Evolutionary conservation across 1,284 basidiomycete genomes (phyloP).

Genomic region (Meira miltonrushii): DNA sequence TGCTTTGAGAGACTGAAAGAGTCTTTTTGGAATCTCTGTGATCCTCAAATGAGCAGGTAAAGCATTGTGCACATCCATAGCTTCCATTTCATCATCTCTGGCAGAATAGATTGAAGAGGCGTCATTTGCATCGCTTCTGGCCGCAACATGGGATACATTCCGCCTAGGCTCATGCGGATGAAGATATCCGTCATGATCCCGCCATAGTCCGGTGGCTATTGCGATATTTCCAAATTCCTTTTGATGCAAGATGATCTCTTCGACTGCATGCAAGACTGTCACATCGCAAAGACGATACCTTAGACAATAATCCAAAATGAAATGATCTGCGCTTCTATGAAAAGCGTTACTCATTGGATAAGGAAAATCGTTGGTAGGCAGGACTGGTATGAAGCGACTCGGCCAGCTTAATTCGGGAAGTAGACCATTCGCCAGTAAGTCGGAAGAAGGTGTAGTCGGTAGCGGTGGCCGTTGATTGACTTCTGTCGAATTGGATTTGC

Average conservation of each 20-base stretch:
- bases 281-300: constrained; percentile 9
- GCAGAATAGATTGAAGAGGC: background rate
- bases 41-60: constrained; percentile 2
- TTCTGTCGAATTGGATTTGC: background rate
- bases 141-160: no score
- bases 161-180: background rate
- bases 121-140: background rate
- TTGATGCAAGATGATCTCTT: background rate
- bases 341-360: constrained; percentile 6
- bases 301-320: constrained; percentile 15
- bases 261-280: background rate
- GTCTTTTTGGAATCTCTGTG: constrained; percentile 3
- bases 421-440: background rate
- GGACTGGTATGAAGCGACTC: constrained; percentile 1
- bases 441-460: background rate
- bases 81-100: no score
- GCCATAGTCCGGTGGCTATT: constrained; percentile 1
- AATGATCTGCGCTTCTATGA: constrained; percentile 9
- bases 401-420: constrained; percentile 4
- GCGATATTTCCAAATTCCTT: constrained; percentile 6
- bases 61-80: no score
- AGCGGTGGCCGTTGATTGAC: background rate
- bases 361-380: constrained; percentile 2
- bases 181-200: constrained; percentile 1
- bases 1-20: constrained; percentile 1